Evolutionary conservation across 2,329 filamentous ascomycete genomes (phyloP).

Genomic region (Parastagonospora nodorum): DNA sequence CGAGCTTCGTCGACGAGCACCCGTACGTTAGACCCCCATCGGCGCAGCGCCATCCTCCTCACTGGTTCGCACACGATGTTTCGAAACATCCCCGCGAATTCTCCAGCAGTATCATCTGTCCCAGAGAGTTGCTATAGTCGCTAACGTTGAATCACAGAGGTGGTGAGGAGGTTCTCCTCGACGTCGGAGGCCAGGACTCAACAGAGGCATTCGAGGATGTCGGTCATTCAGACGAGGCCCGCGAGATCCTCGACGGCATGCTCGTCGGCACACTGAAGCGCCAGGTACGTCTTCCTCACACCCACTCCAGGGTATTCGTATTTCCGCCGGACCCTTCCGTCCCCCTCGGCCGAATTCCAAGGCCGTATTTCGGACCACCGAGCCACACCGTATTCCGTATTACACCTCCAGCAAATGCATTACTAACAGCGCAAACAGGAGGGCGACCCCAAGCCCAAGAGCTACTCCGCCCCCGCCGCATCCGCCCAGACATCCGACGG

Average conservation of each 20-base stretch:
- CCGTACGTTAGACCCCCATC: constrained; percentile 63
- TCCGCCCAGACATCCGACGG: constrained; percentile 53
- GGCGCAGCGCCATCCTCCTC: not conserved
- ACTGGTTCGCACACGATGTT: not conserved
- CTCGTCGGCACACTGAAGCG: constrained; percentile 46
- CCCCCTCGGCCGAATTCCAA: not conserved
- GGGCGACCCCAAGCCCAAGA: constrained; percentile 77
- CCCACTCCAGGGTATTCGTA: too few relatives aligned
- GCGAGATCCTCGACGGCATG: constrained; percentile 77
- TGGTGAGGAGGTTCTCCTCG: constrained; percentile 96
- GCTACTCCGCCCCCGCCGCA: constrained; percentile 56
- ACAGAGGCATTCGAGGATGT: constrained; percentile 99
- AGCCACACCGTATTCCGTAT: not conserved
- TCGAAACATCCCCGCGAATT: constrained; percentile 6
- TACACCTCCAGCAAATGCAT: not conserved
- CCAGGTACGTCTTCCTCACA: constrained; percentile 30
- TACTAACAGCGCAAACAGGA: constrained; percentile 50
- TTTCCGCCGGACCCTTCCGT: too few relatives aligned
- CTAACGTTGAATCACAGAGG: constrained; percentile 64
- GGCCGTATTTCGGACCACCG: constrained; percentile 15
- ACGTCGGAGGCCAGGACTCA: constrained; percentile 93
- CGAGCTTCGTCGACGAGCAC: constrained; percentile 95
- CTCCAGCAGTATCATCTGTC: not conserved
- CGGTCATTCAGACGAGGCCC: constrained; percentile 97
- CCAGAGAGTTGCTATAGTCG: not conserved